These are phyloP conservation scores for Fusarium fracticaudum DNA, from an alignment of 2,329 filamentous ascomycete species.

Conservation along the genomic window DNA sequence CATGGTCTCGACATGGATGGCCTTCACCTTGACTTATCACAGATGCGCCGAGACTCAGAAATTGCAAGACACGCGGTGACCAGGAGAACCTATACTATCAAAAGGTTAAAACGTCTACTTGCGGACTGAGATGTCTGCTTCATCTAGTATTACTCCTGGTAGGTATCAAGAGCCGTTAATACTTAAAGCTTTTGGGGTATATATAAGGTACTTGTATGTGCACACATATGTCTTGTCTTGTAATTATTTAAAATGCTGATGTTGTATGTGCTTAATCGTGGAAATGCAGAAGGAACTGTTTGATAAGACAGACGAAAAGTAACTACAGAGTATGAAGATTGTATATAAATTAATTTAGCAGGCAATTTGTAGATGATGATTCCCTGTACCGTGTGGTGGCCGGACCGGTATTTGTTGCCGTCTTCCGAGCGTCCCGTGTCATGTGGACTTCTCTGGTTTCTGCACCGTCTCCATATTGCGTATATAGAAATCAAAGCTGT, in stretches of 20 bases:
- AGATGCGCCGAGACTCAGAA: background rate
- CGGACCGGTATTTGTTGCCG: background rate
- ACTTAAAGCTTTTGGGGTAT: background rate
- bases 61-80: background rate
- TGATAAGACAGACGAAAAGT: rapidly evolving
- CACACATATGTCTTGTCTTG: background rate
- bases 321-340: background rate
- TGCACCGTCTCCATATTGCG: background rate
- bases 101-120: background rate
- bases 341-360: too few species aligned
- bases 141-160: rapidly evolving
- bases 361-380: background rate
- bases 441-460: background rate
- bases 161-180: background rate
- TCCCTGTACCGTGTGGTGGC: background rate
- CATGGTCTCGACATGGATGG: background rate
- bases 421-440: background rate
- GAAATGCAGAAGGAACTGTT: background rate
- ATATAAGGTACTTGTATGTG: background rate
- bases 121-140: too few species aligned
- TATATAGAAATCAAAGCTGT: background rate
- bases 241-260: too few species aligned
- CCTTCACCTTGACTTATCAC: background rate
- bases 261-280: too few species aligned
- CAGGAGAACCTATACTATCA: background rate